phyloP scores from a whole-genome alignment of 805 yeast species.

The Lachancea thermotolerans region DNA sequence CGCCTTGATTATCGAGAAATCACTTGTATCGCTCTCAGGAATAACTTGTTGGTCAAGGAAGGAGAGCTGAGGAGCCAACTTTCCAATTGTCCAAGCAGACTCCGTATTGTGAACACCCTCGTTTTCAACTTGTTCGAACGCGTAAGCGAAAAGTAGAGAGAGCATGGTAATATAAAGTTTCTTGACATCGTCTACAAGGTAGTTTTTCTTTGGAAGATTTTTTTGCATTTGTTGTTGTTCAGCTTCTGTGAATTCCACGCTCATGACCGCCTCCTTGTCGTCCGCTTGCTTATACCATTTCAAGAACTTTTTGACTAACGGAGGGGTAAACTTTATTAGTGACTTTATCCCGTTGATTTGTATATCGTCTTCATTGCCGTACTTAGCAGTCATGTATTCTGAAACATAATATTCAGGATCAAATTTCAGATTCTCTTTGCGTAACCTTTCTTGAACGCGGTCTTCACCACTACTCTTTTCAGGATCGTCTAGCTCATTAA shows the following conservation, averaged over 20 bases:
- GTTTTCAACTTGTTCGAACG: slow-evolving; percentile 70
- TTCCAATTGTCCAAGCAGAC: slow-evolving; percentile 93
- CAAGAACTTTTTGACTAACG: slow-evolving; percentile 37
- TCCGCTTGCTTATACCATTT: slow-evolving; percentile 41
- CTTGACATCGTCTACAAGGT: slow-evolving; percentile 48
- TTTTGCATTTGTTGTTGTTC: slow-evolving; percentile 64
- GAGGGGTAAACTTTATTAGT: slow-evolving; percentile 48
- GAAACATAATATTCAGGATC: slow-evolving; percentile 87
- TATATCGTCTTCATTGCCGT: slow-evolving; percentile 50
- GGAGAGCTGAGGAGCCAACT: slow-evolving; percentile 69
- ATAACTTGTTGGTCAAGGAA: slow-evolving; percentile 58
- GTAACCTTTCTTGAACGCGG: slow-evolving; percentile 58
- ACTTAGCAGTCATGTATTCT: slow-evolving; percentile 58
- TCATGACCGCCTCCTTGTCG: slow-evolving; percentile 16
- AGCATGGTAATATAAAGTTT: slow-evolving; percentile 58
- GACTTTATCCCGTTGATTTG: slow-evolving; percentile 36
- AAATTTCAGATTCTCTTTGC: slow-evolving; percentile 66
- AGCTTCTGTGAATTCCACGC: slow-evolving; percentile 46
- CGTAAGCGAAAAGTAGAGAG: slow-evolving; percentile 63
- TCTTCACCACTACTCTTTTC: slow-evolving; percentile 55
- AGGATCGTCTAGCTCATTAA: slow-evolving; percentile 80
- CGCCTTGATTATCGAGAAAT: slow-evolving; percentile 38
- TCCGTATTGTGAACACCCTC: slow-evolving; percentile 70
- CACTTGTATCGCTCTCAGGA: slow-evolving; percentile 18
- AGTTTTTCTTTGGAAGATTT: slow-evolving; percentile 54